Evolutionary conservation across 2,329 filamentous ascomycete species (phyloP).

Genomic region (Didymella glomerata): DNA sequence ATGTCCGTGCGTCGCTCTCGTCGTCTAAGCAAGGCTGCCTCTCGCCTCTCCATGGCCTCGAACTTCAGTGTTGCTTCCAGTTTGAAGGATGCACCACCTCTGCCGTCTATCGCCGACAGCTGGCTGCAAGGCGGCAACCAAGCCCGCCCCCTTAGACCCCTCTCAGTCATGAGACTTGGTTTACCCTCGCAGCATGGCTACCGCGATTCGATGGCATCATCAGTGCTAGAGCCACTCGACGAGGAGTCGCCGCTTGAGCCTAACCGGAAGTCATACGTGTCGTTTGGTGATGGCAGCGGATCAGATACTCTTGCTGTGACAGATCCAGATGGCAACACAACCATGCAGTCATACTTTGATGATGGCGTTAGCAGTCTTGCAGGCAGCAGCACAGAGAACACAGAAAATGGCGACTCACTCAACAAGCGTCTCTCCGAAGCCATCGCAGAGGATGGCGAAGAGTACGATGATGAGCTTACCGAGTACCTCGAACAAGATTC

Average conservation of each 20-base stretch:
- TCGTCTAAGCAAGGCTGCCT: conserved; percentile 90
- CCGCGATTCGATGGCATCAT: conserved; percentile 88
- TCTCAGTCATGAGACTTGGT: conserved; percentile 68
- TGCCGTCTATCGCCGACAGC: conserved; percentile 92
- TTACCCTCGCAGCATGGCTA: conserved; percentile 69
- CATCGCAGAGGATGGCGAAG: conserved; percentile 89
- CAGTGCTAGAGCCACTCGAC: conserved; percentile 85
- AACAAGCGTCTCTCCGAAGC: conserved; percentile 85
- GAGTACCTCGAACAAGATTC: conserved; percentile 92
- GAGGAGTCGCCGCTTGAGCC: conserved; percentile 89
- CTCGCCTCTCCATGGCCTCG: conserved; percentile 90
- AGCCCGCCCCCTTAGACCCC: conserved; percentile 62
- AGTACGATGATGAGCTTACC: conserved; percentile 85
- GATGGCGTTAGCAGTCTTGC: conserved; percentile 77
- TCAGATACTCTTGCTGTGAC: conserved; percentile 76
- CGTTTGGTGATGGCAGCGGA: conserved; percentile 75
- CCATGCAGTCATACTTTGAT: conserved; percentile 83
- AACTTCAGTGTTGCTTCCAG: conserved; percentile 93
- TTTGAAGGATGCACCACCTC: conserved; percentile 89
- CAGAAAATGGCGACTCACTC: conserved; percentile 72
- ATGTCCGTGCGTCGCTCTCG: conserved; percentile 91
- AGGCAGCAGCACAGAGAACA: conserved; percentile 68
- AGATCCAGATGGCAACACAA: conserved; percentile 75
- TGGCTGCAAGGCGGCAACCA: conserved; percentile 73
- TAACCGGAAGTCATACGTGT: conserved; percentile 96